Base-by-base conservation (phyloP, 1,284 basidiomycete species). In the Rhodotorula sp. region DNA sequence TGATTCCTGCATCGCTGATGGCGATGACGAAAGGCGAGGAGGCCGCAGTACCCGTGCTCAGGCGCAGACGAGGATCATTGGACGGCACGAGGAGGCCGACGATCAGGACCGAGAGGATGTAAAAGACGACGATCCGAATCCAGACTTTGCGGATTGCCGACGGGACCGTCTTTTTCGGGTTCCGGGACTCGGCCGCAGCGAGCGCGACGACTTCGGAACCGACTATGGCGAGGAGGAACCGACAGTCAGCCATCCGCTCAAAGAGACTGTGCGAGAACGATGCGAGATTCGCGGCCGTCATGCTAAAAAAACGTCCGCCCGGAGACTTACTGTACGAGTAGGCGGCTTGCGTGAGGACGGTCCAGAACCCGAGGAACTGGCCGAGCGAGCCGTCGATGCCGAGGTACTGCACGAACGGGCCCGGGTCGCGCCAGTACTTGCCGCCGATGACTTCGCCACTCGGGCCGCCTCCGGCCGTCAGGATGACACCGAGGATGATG, bases 21-120 rank as follows among this genome's bases (percentile, higher is more conserved):
- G 71, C 73, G 28, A 77, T 72, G 55, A 76, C 64, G 52, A 60
- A 77, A 5, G 76, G 76, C 14, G 77, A 75, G 10, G 74, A 63
- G 5, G 77, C 75, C 31, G 71, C 70, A 18, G 64, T 75, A 10
- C 70, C 69, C 34, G 66, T 60, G 21, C 65, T 61, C 23, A 89
- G 82, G 71, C 85, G 81, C 34, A 93, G 85, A n/a, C 84, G 80
- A 0, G 81, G 77, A 65, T 88, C 83, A 78, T 85, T 87, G 55
- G 86, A 90, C 2, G 90, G 87, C 7, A 91, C 90, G 62, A 93
- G 85, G 34, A 93, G 81, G 61, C 91, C 91, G 18, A 74, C 61
- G 8, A 72, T 56, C 61, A 73, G 64, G 81, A 73, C 81, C 58
- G 81, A 81, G 62, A 80, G 82, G 75, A 92, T 86, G 82, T 93